A percentile compares a stretch with the other conserved stretches of the same genome.
Evolutionary conservation across 2,329 filamentous ascomycete genomes (phyloP).

Genomic region (Curvularia eragrostidis): DNA sequence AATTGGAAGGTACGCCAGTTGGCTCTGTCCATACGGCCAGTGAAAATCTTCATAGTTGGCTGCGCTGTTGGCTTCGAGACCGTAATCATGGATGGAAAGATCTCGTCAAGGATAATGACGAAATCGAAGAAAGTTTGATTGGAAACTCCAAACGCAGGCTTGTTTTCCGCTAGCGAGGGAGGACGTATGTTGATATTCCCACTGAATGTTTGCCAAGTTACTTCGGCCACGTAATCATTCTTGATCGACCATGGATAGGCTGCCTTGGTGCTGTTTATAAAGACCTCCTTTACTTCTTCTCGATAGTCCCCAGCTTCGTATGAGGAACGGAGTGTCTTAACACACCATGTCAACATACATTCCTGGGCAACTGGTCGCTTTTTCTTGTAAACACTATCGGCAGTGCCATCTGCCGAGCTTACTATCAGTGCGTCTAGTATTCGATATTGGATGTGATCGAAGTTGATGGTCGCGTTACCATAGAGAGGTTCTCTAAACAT

Average conservation of each 20-base stretch:
- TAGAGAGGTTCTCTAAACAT: conserved; percentile 11
- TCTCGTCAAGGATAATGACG: conserved; percentile 9
- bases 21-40: neutral
- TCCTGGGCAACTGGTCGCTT: conserved; percentile 25
- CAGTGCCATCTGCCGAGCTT: conserved; percentile 12
- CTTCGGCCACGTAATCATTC: neutral
- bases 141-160: conserved; percentile 14
- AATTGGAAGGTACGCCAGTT: conserved; percentile 6
- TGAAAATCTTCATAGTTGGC: conserved; percentile 7
- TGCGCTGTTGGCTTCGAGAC: neutral
- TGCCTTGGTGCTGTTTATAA: conserved; percentile 4
- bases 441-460: conserved; percentile 19
- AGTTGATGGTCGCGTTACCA: conserved; percentile 29
- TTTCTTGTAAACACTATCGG: conserved; percentile 17
- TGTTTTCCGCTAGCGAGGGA: neutral
- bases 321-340: conserved; percentile 29
- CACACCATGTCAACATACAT: conserved; percentile 35
- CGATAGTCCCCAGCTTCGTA: conserved; percentile 23
- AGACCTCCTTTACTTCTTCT: conserved; percentile 19
- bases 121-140: conserved; percentile 3
- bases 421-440: conserved; percentile 24
- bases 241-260: conserved; percentile 10
- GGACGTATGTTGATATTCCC: conserved; percentile 17
- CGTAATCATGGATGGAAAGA: conserved; percentile 20
- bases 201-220: neutral